A percentile compares a stretch with the other conserved stretches of the same genome.
These are phyloP conservation scores for Creolimax fragrantissima DNA, from an alignment of 78 protist species.

Conservation along the genomic window DNA sequence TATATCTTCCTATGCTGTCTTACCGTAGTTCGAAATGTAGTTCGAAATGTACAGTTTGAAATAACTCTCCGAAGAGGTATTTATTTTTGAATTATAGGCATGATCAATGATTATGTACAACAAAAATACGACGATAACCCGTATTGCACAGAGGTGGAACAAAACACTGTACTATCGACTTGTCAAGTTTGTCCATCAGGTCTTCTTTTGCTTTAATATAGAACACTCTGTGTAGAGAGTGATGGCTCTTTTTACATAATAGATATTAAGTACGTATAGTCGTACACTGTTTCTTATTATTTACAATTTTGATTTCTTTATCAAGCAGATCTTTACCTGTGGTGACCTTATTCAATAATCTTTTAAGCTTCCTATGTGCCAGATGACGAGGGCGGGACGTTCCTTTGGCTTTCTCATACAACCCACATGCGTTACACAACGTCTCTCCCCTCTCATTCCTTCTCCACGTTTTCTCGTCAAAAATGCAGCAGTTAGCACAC, in stretches of 20 bases:
- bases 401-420: neutral
- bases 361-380: neutral
- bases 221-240: too few relatives aligned
- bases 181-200: too few relatives aligned
- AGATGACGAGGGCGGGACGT: neutral
- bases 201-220: too few relatives aligned
- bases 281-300: neutral
- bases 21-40: too few relatives aligned
- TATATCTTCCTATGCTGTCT: too few relatives aligned
- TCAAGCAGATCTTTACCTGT: neutral
- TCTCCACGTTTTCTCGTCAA: neutral
- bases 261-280: neutral
- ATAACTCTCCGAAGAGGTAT: too few relatives aligned
- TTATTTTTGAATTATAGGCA: too few relatives aligned
- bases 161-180: too few relatives aligned
- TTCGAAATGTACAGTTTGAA: too few relatives aligned
- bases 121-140: too few relatives aligned
- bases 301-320: neutral
- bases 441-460: neutral
- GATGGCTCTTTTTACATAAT: neutral
- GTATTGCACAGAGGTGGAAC: too few relatives aligned
- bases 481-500: neutral
- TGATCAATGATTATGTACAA: too few relatives aligned
- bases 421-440: neutral
- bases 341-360: neutral